phyloP scores from a whole-genome alignment of 371 early-diverging fungal genomes.

The Capillidium rhysosporum region DNA sequence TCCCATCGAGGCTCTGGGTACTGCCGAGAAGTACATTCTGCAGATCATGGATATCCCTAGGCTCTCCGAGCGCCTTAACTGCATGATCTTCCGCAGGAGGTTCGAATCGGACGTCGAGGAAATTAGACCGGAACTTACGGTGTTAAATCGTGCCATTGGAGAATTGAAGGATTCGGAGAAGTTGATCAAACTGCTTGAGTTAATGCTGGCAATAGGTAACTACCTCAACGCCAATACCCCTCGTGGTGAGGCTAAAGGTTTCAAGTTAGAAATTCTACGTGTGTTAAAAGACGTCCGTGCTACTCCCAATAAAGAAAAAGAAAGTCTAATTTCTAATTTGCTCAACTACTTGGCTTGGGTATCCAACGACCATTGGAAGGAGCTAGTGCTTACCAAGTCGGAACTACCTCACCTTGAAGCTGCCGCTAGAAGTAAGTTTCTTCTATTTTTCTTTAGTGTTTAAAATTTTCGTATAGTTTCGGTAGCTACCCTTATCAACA shows the following conservation, averaged over 20 bases:
- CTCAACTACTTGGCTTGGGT: conserved; percentile 53
- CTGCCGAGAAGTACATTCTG: conserved; percentile 11
- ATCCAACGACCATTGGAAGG: conserved; percentile 32
- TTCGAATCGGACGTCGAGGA: conserved; percentile 52
- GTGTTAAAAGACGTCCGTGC: conserved; percentile 45
- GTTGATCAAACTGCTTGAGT: conserved; percentile 12
- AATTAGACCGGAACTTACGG: conserved; percentile 20
- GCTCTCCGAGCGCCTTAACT: conserved; percentile 36
- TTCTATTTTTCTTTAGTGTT: conserved; percentile 3
- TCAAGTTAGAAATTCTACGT: conserved; percentile 39
- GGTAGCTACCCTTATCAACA: conserved; percentile 31
- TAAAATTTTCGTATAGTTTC: conserved; percentile 27
- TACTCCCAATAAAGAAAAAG: conserved; percentile 26
- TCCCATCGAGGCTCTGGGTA: conserved; percentile 7
- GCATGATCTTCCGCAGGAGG: conserved; percentile 48
- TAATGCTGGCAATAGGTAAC: conserved; percentile 58
- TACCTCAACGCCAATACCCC: conserved; percentile 53
- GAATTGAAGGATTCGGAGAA: conserved; percentile 9
- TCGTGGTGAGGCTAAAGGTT: conserved; percentile 68
- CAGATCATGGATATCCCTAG: conserved; percentile 47
- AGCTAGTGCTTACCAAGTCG: conserved; percentile 29
- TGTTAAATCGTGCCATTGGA: conserved; percentile 2
- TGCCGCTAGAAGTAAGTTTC: conserved; percentile 31
- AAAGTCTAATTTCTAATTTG: conserved; percentile 28
- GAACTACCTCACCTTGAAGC: conserved; percentile 49